Evolutionary conservation across 345 rosid species (phyloP).

Genomic region (Camelina sativa): DNA sequence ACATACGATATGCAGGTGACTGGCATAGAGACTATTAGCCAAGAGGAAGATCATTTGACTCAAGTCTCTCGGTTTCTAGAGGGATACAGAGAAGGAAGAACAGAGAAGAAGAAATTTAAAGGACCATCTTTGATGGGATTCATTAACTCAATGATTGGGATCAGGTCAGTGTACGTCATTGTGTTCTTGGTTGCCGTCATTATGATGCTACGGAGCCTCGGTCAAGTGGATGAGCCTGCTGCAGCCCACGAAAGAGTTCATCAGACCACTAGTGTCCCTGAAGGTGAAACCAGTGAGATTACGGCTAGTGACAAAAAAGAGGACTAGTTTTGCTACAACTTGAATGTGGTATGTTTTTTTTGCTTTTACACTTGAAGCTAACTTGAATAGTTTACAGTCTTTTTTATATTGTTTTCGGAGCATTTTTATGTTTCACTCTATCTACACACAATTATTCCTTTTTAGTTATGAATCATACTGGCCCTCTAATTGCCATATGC

Average conservation of each 20-base stretch:
- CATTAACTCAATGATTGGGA: constrained; percentile 67
- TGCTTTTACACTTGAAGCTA: constrained; percentile 11
- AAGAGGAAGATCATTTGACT: constrained; percentile 72
- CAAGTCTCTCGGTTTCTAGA: constrained; percentile 75
- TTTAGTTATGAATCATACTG: constrained; percentile 3
- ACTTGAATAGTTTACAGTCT: constrained; percentile 23
- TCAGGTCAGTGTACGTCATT: constrained; percentile 61
- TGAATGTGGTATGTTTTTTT: constrained; percentile 33
- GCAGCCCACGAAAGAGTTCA: constrained; percentile 32
- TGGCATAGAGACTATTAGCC: constrained; percentile 60
- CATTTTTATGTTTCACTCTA: constrained; percentile 14
- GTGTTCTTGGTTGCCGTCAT: constrained; percentile 70
- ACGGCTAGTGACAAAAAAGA: constrained; percentile 68
- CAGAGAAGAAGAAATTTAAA: constrained; percentile 52
- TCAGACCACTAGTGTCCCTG: constrained; percentile 44
- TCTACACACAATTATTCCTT: neutral
- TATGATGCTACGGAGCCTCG: constrained; percentile 58
- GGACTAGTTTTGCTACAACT: constrained; percentile 51
- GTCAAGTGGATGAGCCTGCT: constrained; percentile 58
- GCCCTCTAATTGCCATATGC: constrained; percentile 6
- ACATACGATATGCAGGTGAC: constrained; percentile 52
- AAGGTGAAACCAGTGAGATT: constrained; percentile 50
- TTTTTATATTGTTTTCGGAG: neutral
- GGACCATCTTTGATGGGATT: constrained; percentile 81
- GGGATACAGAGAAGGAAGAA: constrained; percentile 84